A percentile compares a stretch with the other conserved stretches of the same genome.
Conservation (phyloP, 495 filamentous ascomycete genomes). For the Tetracladium marchalianum region DNA sequence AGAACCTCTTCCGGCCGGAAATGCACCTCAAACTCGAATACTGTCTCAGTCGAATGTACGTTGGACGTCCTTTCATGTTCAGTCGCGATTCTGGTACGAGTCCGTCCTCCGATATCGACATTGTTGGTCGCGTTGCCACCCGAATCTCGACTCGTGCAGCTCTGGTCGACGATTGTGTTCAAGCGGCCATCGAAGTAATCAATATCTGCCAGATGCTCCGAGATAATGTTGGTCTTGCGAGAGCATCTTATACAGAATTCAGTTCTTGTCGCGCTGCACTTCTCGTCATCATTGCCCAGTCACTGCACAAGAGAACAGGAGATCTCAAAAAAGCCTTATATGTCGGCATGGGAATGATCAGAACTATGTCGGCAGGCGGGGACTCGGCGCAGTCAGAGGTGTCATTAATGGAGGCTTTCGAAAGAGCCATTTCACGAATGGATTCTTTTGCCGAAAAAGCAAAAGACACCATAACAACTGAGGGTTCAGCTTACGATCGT, state of each 20-base stretch:
- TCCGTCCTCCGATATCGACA: constrained; percentile 18
- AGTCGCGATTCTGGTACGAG: constrained; percentile 30
- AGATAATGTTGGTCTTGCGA: constrained; percentile 38
- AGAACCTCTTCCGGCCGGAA: constrained; percentile 36
- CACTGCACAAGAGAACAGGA: constrained; percentile 37
- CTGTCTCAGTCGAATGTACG: constrained; percentile 36
- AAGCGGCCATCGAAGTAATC: constrained; percentile 39
- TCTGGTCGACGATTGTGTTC: constrained; percentile 37
- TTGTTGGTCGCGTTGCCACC: constrained; percentile 23
- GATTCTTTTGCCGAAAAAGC: constrained; percentile 27
- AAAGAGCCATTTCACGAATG: constrained; percentile 16
- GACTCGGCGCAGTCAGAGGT: constrained; percentile 40
- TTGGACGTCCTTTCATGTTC: constrained; percentile 40
- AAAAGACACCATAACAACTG: constrained; percentile 23
- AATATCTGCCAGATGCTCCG: constrained; percentile 36
- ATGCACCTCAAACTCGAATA: constrained; percentile 41
- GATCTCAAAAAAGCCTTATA: constrained; percentile 34
- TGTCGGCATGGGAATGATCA: constrained; percentile 38
- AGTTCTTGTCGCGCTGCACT: constrained; percentile 41
- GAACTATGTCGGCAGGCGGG: constrained; percentile 42
- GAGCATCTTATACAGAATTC: constrained; percentile 42
- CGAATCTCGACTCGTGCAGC: constrained; percentile 29
- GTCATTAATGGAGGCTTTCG: constrained; percentile 41
- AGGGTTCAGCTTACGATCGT: constrained; percentile 37
- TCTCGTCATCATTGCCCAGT: constrained; percentile 38